phyloP scores from a whole-genome alignment of 768 basidiomycete genomes.

The Fomitopsis pulvina region DNA sequence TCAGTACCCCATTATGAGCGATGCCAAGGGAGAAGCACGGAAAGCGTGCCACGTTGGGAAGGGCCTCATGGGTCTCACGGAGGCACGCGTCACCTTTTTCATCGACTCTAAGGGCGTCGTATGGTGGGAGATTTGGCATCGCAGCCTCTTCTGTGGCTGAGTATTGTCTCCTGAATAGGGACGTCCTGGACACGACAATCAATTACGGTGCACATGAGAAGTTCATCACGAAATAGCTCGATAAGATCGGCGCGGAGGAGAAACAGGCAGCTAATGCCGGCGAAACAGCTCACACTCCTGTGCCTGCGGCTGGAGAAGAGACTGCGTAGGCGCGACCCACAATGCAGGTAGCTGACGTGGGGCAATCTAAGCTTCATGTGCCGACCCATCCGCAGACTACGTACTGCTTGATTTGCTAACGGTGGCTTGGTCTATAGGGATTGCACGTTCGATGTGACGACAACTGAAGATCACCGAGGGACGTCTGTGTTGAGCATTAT shows the following conservation, averaged over 20 bases:
- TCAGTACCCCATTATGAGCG: constrained; percentile 78
- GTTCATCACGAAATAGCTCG: constrained; percentile 66
- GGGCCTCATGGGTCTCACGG: constrained; percentile 57
- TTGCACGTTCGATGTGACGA: background rate
- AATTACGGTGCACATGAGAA: constrained; percentile 61
- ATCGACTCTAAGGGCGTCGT: constrained; percentile 68
- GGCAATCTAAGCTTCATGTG: constrained; percentile 4
- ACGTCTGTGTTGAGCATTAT: background rate
- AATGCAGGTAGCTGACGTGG: constrained; percentile 6
- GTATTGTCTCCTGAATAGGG: constrained; percentile 29
- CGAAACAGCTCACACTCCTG: constrained; percentile 4
- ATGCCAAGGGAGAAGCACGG: constrained; percentile 52
- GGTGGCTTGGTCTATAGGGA: background rate
- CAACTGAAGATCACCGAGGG: background rate
- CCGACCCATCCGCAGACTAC: background rate
- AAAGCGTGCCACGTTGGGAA: constrained; percentile 63
- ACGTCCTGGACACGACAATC: constrained; percentile 51
- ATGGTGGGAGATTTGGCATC: constrained; percentile 34
- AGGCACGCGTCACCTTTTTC: constrained; percentile 68
- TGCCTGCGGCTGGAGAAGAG: constrained; percentile 2
- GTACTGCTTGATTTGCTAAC: background rate
- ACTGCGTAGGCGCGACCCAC: background rate
- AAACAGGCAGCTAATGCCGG: constrained; percentile 16
- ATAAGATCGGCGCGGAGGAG: constrained; percentile 40
- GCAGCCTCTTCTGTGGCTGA: background rate